Evolutionary conservation across 768 basidiomycete species (phyloP).

Genomic region (Gelatoporia subvermispora): DNA sequence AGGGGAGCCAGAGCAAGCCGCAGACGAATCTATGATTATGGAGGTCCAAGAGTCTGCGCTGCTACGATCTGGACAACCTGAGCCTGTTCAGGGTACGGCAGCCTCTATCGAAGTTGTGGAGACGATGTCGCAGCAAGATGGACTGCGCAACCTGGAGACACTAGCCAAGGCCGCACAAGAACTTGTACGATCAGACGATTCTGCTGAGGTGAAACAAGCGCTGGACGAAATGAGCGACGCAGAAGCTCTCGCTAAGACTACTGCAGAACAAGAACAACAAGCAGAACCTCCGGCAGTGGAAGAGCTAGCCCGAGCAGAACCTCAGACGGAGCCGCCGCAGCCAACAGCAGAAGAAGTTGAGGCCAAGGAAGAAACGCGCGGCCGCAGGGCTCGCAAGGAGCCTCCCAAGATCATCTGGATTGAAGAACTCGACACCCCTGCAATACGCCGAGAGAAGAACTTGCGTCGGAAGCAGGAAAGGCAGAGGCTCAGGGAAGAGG

Average conservation of each 20-base stretch:
- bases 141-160: too few relatives aligned
- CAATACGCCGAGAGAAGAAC: slow-evolving; percentile 56
- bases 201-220: neutral
- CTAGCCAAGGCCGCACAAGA: neutral
- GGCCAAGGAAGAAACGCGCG: neutral
- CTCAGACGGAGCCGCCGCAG: neutral
- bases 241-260: too few relatives aligned
- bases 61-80: too few relatives aligned
- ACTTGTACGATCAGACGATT: neutral
- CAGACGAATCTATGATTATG: neutral
- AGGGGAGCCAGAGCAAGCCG: neutral
- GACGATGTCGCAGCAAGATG: too few relatives aligned
- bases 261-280: neutral
- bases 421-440: slow-evolving; percentile 70
- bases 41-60: neutral
- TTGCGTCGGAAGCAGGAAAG: slow-evolving; percentile 40
- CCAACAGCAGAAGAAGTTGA: neutral
- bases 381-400: slow-evolving; percentile 15
- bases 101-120: too few relatives aligned
- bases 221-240: neutral
- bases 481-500: slow-evolving; percentile 9
- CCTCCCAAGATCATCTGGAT: slow-evolving; percentile 55
- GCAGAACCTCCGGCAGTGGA: neutral
- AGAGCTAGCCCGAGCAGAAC: neutral
- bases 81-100: too few relatives aligned